A percentile compares a stretch with the other conserved stretches of the same genome.
phyloP scores from a whole-genome alignment of 176 grass and related monocot species.

The Pharus latifolius region DNA sequence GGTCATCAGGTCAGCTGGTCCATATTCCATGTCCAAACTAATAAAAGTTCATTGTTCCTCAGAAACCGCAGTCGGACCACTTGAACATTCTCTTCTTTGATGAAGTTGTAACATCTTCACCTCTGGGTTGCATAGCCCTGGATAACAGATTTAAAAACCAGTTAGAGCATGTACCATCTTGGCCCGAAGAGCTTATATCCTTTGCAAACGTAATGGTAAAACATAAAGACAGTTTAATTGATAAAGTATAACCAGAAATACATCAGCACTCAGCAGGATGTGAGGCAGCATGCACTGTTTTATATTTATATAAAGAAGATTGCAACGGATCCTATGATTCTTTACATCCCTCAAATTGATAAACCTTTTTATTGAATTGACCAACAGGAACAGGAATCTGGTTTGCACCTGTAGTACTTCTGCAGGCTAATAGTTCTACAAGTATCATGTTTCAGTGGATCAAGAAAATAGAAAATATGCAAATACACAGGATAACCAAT shows the following conservation, averaged over 20 bases:
- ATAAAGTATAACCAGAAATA: neutral
- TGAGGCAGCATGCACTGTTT: too few relatives aligned
- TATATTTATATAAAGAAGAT: too few relatives aligned
- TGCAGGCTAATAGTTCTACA: neutral
- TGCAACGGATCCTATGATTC: neutral
- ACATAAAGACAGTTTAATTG: neutral
- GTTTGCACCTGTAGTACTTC: neutral
- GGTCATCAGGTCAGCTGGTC: conserved; percentile 15
- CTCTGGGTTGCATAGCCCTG: conserved; percentile 84
- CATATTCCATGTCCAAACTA: neutral
- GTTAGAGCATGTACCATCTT: conserved; percentile 9
- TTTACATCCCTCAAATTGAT: neutral
- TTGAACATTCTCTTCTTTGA: conserved; percentile 63
- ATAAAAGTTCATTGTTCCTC: conserved; percentile 30
- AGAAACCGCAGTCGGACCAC: conserved; percentile 34
- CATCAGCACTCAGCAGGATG: too few relatives aligned
- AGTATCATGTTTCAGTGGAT: neutral
- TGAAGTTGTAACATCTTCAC: conserved; percentile 95
- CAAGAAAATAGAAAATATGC: neutral
- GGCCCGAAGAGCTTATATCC: neutral
- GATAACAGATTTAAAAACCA: neutral
- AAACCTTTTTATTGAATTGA: neutral
- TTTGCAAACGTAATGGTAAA: neutral
- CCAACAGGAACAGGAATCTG: neutral
- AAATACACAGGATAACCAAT: neutral